Conservation (phyloP, 345 rosid genomes). For the Eucalyptus virginea region DNA sequence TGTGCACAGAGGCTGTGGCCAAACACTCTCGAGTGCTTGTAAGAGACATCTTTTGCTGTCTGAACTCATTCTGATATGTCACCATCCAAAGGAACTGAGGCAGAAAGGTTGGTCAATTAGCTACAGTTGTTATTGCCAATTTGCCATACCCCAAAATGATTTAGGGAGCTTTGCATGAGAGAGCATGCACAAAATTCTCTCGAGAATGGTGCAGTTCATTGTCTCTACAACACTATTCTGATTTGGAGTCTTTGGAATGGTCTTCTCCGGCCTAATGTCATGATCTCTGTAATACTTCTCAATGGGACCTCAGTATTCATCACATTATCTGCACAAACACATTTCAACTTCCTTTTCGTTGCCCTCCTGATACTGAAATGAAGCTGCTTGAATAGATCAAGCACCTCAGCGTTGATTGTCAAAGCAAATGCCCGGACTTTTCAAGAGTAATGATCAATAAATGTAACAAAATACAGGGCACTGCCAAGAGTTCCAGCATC, state of each 20-base stretch:
- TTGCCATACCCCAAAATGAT: background rate
- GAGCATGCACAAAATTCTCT: background rate
- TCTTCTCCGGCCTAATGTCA: background rate
- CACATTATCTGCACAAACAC: background rate
- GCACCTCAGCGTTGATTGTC: background rate
- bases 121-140: background rate
- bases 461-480: background rate
- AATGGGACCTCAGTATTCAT: background rate
- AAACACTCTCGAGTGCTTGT: background rate
- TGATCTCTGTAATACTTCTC: background rate
- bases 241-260: background rate
- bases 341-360: background rate
- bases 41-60: background rate
- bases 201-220: background rate
- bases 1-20: background rate
- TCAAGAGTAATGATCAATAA: background rate
- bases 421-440: background rate
- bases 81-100: background rate
- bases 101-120: background rate
- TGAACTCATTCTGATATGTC: background rate
- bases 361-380: background rate
- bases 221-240: background rate
- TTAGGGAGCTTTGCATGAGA: background rate
- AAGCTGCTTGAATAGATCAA: background rate
- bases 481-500: background rate